Base-by-base conservation (phyloP, 306 rosid genomes). In the Abrus precatorius region DNA sequence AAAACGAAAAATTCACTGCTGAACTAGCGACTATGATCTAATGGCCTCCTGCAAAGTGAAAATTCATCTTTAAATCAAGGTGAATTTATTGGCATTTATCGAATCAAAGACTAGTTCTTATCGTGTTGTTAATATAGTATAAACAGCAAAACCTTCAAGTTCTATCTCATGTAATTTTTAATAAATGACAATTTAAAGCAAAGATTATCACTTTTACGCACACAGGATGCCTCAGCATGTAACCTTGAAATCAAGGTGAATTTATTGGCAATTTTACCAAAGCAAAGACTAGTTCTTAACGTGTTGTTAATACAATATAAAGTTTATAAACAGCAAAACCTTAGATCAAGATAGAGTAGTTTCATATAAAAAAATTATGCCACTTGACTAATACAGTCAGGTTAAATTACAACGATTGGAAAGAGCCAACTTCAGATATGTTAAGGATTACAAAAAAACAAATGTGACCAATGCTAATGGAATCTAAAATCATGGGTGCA, bases 21-120 rank as follows among this genome's bases (percentile, higher is more conserved):
- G 93, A 90, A 88, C 81, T 82, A 86, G 94, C 94, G 87, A 90
- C 89, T 81, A 89, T 86, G n/a, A 88, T 86, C 89, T 90, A 77
- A 90, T 86, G 20, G 92, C 91, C 86, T 92, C 93, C 94, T 90
- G 85, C 44, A 79, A 76, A 59, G 74, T 34, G 75, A 80, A 50
- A 36, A 53, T 14, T 56, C 14, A 68, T 40, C 75, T 75, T 67
- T 60, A 41, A 48, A 7, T 62, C 52, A 32, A 70, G 52, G 75
- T 59, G 64, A 73, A 20, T 20, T 20, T 20, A 20, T 20, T 20
- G 20, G 20, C 20, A 20, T 20, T 20, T 20, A 20, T 20, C 20
- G 20, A 20, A 20, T 20, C 20, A 20, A 20, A 20, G 20, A 20
- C 20, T 20, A 20, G 20, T 20, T 20, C 20, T 20, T 20, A 20